Conservation (phyloP, 1,284 basidiomycete species). For the Trametes versicolor region DNA sequence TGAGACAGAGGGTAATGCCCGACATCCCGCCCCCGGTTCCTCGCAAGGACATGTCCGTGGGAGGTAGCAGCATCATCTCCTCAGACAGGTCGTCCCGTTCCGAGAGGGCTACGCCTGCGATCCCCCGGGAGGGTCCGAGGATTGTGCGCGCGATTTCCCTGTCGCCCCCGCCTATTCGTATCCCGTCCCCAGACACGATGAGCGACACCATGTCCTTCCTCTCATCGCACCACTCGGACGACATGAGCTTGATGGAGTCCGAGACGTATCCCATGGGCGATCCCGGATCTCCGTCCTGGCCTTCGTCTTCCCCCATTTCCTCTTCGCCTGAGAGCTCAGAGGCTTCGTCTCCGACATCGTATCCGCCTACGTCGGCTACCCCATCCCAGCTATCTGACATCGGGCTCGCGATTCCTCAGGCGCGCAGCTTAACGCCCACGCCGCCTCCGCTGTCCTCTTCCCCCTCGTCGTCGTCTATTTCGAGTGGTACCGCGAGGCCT, state of each 20-base stretch:
- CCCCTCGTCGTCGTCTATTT: constrained; percentile 52
- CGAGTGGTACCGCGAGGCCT: constrained; percentile 56
- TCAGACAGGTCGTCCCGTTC: constrained; percentile 28
- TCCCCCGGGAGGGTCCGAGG: constrained; percentile 18
- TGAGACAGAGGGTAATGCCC: constrained; percentile 37
- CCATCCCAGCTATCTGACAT: constrained; percentile 33
- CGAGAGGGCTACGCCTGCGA: constrained; percentile 40
- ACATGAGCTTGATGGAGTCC: constrained; percentile 57
- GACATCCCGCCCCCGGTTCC: constrained; percentile 49
- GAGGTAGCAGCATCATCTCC: constrained; percentile 44
- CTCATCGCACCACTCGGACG: constrained; percentile 82
- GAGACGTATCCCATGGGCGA: constrained; percentile 45
- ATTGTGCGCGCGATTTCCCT: constrained; percentile 45
- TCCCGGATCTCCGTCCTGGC: constrained; percentile 43
- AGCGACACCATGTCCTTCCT: constrained; percentile 69
- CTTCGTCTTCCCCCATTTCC: constrained; percentile 46
- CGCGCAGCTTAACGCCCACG: constrained; percentile 33
- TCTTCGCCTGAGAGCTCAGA: constrained; percentile 44
- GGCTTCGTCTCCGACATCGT: constrained; percentile 39
- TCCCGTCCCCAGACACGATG: constrained; percentile 58
- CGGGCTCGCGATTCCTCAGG: constrained; percentile 19
- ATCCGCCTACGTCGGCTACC: constrained; percentile 35
- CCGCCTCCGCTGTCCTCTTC: constrained; percentile 46
- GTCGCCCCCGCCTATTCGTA: constrained; percentile 52
- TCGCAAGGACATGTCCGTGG: constrained; percentile 54